Conservation (phyloP, 2,329 filamentous ascomycete genomes). For the Teratosphaeria viscida region DNA sequence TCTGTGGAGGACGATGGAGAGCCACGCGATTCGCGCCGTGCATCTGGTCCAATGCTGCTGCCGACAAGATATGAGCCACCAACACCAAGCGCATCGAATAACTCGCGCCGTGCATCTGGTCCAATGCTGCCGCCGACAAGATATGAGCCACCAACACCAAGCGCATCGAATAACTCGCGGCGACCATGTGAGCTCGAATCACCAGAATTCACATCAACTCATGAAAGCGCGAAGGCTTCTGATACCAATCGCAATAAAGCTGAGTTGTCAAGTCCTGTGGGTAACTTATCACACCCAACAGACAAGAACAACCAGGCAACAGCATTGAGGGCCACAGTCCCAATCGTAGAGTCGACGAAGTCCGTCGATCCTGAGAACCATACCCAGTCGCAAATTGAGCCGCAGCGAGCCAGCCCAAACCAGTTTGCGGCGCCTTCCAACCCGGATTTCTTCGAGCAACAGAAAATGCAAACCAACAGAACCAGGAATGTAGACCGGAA, state of each 20-base stretch:
- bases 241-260: not conserved
- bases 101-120: not conserved
- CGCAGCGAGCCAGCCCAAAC: not conserved
- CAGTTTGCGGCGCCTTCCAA: not conserved
- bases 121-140: not conserved
- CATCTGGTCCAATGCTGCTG: not conserved
- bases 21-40: not conserved
- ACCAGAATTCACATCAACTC: not conserved
- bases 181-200: not conserved
- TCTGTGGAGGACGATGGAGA: not conserved
- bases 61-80: not conserved
- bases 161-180: not conserved
- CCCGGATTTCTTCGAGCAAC: not conserved
- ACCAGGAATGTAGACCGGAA: not conserved
- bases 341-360: not conserved
- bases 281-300: not conserved
- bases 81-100: not conserved
- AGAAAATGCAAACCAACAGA: not conserved
- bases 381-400: not conserved
- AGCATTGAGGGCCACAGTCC: not conserved
- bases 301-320: not conserved
- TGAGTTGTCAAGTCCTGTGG: not conserved
- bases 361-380: not conserved
- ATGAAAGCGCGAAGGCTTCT: not conserved
- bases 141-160: not conserved